Percentiles rank a stretch among this genome's conserved stretches.
These are phyloP conservation scores for Bullera alba DNA, from an alignment of 768 basidiomycete genomes.

Conservation along the genomic window DNA sequence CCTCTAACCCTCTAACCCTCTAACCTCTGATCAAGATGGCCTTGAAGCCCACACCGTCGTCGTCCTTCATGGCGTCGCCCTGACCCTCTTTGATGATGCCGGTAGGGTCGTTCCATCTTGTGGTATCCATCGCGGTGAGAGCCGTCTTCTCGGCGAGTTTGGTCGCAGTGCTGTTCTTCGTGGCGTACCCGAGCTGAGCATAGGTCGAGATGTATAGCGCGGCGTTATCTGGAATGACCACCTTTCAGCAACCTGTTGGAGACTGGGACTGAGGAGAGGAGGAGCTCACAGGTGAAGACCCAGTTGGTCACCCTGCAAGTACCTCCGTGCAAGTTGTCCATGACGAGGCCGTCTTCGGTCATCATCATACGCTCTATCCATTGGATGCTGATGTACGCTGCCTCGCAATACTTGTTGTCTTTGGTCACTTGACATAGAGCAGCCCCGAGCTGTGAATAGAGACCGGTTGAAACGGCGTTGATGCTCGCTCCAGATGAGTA, in stretches of 20 bases:
- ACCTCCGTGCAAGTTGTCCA: conserved; percentile 4
- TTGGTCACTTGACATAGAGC: conserved; percentile 7
- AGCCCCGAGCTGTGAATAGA: conserved; percentile 12
- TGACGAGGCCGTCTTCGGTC: conserved; percentile 2
- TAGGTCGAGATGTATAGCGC: conserved; percentile 12
- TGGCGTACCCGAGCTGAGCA: conserved; percentile 8
- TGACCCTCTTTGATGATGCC: conserved; percentile 14
- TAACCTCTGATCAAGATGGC: conserved; percentile 11
- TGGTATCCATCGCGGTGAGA: background rate
- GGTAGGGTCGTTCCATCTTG: conserved; percentile 8
- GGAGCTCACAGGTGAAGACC: conserved; percentile 17
- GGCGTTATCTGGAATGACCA: conserved; percentile 12
- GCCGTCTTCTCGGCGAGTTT: background rate
- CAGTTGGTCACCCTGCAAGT: conserved; percentile 11
- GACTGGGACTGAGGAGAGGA: background rate
- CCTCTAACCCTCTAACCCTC: too few species aligned
- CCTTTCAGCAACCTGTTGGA: background rate
- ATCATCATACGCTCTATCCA: conserved; percentile 13
- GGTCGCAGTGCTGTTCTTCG: conserved; percentile 8
- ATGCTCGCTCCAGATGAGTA: background rate
- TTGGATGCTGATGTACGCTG: conserved; percentile 2
- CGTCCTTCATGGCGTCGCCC: background rate
- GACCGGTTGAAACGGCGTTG: conserved; percentile 16
- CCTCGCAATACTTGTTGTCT: conserved; percentile 10
- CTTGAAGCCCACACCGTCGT: conserved; percentile 18